These are phyloP conservation scores for Penicillium sp. DNA, from an alignment of 2,329 filamentous ascomycete species.

Conservation along the genomic window DNA sequence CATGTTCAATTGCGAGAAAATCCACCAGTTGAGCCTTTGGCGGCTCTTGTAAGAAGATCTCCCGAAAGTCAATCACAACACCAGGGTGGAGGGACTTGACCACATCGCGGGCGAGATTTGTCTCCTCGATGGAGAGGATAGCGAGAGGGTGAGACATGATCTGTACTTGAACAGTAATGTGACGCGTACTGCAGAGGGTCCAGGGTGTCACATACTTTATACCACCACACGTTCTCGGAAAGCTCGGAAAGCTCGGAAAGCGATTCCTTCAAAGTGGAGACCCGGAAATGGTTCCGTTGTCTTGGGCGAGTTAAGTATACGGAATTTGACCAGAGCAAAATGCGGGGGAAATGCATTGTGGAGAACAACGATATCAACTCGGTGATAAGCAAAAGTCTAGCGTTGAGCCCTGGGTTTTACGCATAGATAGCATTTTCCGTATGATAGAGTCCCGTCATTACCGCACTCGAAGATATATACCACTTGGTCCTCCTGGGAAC, in stretches of 20 bases:
- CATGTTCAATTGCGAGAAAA: slow-evolving; percentile 53
- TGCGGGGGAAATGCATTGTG: slow-evolving; percentile 1
- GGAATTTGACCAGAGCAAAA: neutral
- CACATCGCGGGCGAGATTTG: slow-evolving; percentile 37
- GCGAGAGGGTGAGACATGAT: slow-evolving; percentile 35
- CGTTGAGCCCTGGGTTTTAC: neutral
- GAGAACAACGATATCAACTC: neutral
- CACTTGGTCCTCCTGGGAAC: too few relatives aligned
- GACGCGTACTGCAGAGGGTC: too few relatives aligned
- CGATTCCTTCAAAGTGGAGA: neutral
- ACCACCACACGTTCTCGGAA: neutral
- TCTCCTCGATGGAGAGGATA: slow-evolving; percentile 37
- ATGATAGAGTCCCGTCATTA: neutral
- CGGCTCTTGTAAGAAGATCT: slow-evolving; percentile 55
- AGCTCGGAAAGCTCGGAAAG: slow-evolving; percentile 1
- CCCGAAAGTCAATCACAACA: slow-evolving; percentile 46
- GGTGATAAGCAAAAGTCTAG: neutral
- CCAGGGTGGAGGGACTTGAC: slow-evolving; percentile 31
- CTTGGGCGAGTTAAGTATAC: neutral
- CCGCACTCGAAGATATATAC: neutral
- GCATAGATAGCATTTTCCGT: neutral
- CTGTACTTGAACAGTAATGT: neutral
- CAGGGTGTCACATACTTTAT: neutral
- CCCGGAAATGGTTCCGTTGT: slow-evolving; percentile 5
- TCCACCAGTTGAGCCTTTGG: slow-evolving; percentile 50